Conservation (phyloP, 2,329 filamentous ascomycete species). For the Xylaria sp. region DNA sequence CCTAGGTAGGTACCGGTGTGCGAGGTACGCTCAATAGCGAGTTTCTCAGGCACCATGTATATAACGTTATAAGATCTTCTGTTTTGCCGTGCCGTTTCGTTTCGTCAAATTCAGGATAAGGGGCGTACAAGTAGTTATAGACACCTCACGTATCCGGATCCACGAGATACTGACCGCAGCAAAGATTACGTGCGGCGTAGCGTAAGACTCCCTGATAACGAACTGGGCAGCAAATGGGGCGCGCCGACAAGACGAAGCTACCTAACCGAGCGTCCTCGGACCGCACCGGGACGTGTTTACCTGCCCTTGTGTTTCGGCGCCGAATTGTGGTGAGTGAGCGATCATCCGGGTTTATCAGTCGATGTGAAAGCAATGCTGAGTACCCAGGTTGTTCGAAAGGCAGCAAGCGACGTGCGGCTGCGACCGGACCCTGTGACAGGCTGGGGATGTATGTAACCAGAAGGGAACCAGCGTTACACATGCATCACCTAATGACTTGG, state of each 20-base stretch:
- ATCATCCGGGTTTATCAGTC: constrained; percentile 23
- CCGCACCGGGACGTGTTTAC: background rate
- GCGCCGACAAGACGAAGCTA: background rate
- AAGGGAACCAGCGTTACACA: constrained; percentile 23
- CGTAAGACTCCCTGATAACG: constrained; percentile 4
- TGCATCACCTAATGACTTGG: constrained; percentile 17
- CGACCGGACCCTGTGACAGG: constrained; percentile 22
- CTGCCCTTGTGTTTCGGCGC: background rate
- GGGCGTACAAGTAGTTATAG: constrained; percentile 9
- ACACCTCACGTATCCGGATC: background rate
- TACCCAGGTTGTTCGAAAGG: constrained; percentile 9
- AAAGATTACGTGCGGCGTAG: constrained; percentile 7
- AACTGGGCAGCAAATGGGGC: background rate
- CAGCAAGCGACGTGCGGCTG: constrained; percentile 26
- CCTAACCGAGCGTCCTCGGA: constrained; percentile 14
- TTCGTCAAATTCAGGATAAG: constrained; percentile 6
- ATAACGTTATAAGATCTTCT: constrained; percentile 5
- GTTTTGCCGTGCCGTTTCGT: constrained; percentile 21
- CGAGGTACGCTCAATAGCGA: background rate
- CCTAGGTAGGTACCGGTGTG: too few species aligned
- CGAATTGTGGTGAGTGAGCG: background rate
- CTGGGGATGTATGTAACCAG: constrained; percentile 21
- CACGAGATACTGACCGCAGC: constrained; percentile 3
- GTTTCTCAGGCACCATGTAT: background rate
- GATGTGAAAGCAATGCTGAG: constrained; percentile 22